A percentile compares a stretch with the other conserved stretches of the same genome.
phyloP scores from a whole-genome alignment of 208 protist species.

The Acanthamoeba culbertsoni region DNA sequence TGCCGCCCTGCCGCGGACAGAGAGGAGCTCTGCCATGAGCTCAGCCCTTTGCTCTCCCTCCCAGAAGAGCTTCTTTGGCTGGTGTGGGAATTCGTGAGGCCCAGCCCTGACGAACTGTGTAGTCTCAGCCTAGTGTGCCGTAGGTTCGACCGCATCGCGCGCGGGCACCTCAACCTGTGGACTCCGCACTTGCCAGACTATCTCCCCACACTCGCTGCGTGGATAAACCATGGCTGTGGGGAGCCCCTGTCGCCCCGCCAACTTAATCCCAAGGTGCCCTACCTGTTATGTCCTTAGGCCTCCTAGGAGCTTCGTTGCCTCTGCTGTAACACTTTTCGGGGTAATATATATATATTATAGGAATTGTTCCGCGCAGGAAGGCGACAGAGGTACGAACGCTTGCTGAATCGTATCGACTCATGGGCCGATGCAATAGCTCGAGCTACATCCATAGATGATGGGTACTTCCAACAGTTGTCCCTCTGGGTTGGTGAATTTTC shows the following conservation, averaged over 20 bases:
- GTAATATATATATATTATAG: too few species aligned
- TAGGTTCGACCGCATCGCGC: not conserved
- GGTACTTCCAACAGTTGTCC: too few species aligned
- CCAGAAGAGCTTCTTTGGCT: conserved; percentile 7
- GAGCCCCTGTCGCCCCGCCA: not conserved
- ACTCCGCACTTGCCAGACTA: not conserved
- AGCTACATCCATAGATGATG: not conserved
- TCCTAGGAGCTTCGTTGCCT: too few species aligned
- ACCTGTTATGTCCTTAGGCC: not conserved
- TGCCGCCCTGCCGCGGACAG: too few species aligned
- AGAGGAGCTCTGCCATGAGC: too few species aligned
- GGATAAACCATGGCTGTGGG: not conserved
- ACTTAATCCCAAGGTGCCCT: not conserved
- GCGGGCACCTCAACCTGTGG: not conserved
- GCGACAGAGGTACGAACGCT: not conserved
- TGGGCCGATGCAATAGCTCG: not conserved
- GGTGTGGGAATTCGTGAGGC: not conserved
- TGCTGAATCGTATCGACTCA: not conserved
- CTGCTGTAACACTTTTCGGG: too few species aligned
- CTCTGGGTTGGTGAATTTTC: too few species aligned
- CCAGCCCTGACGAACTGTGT: not conserved
- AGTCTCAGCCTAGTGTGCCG: not conserved
- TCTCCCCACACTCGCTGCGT: not conserved
- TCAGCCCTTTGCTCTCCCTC: not conserved
- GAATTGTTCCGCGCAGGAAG: not conserved